Evolutionary conservation across 805 yeast species (phyloP), one percentile per base, ranked within the genome.

Genomic region (Yarrowia divulgata): DNA sequence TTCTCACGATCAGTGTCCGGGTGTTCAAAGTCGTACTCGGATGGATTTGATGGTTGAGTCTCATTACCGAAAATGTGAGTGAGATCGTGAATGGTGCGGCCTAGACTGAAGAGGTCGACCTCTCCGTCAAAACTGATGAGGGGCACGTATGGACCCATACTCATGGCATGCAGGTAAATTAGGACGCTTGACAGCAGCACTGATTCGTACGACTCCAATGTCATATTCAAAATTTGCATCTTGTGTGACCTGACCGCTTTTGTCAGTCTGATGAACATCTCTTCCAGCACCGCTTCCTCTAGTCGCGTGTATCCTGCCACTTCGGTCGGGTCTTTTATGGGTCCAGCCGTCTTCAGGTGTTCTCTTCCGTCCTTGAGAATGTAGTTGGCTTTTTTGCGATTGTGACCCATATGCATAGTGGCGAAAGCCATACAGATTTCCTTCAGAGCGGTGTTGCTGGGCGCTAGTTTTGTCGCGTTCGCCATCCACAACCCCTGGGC

Each of bases 371-470:
- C 42, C 32, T 32, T 29, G 29, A 60, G 23, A 8, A 43, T 7
- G 32, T 43, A 60, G 8, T 2, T 55, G 9, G 62, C 35, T 13
- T n/a, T 23, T 14, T 55, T 55, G 18, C 62, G 62, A 10, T 55
- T 55, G 46, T 55, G 46, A 9, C 62, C 62, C 46, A 55, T 19
- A n/a, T 55, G 62, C 62, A 55, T 55, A 18, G 62, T 16, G 8
- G 62, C 62, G 40, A 55, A 55, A 14, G 35, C 62, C 62, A 55
- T 39, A 16, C 62, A 55, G 14, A 55, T 55, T 14, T 55, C 46
- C 62, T 55, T 55, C 8, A 55, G 46, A 1, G 62, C 46, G 9
- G 23, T 23, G 14, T 55, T 55, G 8, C 46, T 55, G 45, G 45
- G 8, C 4, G 46, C 35, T 43, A 55, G 45, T 14, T 16, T 39